These are phyloP conservation scores for Annulohypoxylon truncatum DNA, from an alignment of 2,329 filamentous ascomycete genomes.

Conservation along the genomic window DNA sequence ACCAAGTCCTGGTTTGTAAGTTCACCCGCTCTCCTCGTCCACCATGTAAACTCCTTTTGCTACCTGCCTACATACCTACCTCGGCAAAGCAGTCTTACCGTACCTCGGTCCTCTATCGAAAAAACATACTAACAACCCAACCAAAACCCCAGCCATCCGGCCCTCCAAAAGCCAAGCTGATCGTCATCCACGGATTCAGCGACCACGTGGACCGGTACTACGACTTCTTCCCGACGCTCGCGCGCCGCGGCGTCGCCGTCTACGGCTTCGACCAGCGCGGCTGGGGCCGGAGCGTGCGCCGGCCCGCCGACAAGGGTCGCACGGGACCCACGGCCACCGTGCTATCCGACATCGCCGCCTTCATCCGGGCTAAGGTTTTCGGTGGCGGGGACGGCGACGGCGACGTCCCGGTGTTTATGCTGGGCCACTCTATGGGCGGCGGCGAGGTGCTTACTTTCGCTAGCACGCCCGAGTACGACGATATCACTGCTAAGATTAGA, in stretches of 20 bases:
- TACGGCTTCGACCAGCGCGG: slow-evolving; percentile 87
- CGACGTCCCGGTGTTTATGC: slow-evolving; percentile 77
- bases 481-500: slow-evolving; percentile 69
- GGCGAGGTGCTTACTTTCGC: slow-evolving; percentile 76
- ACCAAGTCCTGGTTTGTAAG: slow-evolving; percentile 70
- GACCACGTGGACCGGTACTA: slow-evolving; percentile 86
- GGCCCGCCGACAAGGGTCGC: slow-evolving; percentile 72
- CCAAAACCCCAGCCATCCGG: slow-evolving; percentile 67
- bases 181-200: slow-evolving; percentile 91
- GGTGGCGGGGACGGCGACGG: slow-evolving; percentile 50
- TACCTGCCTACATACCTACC: background rate
- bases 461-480: slow-evolving; percentile 61
- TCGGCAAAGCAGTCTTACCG: no score
- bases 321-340: slow-evolving; percentile 80
- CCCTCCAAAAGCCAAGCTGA: slow-evolving; percentile 73
- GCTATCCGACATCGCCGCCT: slow-evolving; percentile 80
- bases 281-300: slow-evolving; percentile 81
- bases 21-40: no score
- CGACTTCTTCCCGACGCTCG: slow-evolving; percentile 77
- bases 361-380: slow-evolving; percentile 70
- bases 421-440: slow-evolving; percentile 94
- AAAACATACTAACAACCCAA: slow-evolving; percentile 5
- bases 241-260: slow-evolving; percentile 77
- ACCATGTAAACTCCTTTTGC: slow-evolving; percentile 4
- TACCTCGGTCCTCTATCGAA: no score